Conservation (phyloP, 2,329 filamentous ascomycete genomes). For the Botrytis hyacinthi region DNA sequence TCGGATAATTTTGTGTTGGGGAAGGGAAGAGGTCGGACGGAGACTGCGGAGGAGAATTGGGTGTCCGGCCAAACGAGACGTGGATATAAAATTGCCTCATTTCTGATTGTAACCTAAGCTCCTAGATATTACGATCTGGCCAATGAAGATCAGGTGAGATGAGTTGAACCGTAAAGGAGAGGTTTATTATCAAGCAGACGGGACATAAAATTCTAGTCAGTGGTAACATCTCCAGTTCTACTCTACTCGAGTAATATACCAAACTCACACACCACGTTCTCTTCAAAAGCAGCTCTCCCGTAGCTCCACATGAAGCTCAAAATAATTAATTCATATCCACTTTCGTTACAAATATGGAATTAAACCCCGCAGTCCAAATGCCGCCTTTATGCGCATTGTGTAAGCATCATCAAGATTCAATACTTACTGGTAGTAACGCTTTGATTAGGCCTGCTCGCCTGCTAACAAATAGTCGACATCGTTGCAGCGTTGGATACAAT, state of each 20-base stretch:
- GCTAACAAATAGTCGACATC: neutral
- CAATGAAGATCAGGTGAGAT: neutral
- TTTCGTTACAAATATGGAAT: neutral
- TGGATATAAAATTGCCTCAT: constrained; percentile 20
- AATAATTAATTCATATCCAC: neutral
- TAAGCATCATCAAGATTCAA: neutral
- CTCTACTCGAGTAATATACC: neutral
- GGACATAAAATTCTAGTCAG: neutral
- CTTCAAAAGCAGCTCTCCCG: neutral
- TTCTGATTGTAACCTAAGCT: neutral
- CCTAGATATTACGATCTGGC: neutral
- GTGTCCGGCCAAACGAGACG: neutral
- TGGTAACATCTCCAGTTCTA: neutral
- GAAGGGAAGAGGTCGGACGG: neutral
- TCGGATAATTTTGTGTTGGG: neutral
- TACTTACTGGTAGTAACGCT: neutral
- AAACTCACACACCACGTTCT: neutral
- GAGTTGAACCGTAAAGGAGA: neutral
- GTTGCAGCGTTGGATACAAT: neutral
- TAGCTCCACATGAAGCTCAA: neutral
- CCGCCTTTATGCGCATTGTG: neutral
- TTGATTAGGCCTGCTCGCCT: neutral
- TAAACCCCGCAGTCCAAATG: neutral
- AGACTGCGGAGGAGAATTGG: neutral
- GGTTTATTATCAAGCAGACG: neutral